Base-by-base conservation (phyloP, 1,284 basidiomycete genomes). In the Rhodotorula mucilaginosa region DNA sequence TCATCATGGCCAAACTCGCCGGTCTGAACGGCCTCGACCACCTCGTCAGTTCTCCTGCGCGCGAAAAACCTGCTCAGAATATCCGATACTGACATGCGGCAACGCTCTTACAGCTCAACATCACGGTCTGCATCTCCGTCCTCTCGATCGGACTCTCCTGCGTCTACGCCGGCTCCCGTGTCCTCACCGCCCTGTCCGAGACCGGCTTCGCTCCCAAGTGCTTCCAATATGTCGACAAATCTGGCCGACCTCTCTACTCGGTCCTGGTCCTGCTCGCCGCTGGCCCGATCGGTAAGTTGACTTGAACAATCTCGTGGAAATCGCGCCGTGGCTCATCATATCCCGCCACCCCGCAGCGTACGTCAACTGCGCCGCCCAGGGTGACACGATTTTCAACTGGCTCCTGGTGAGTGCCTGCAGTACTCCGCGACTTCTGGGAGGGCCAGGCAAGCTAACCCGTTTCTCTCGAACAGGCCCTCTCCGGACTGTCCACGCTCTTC, bases 401-500 rank as follows among this genome's bases (percentile, higher is more conserved):
- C 78, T 63, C 76, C 75, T 63, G 74, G 61, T 31, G 75, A 64
- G 67, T 73, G 31, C 26, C n/a, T n/a, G n/a, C n/a, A n/a, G n/a
- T n/a, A n/a, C n/a, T n/a, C n/a, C n/a, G n/a, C n/a, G n/a, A n/a
- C n/a, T n/a, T n/a, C n/a, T n/a, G n/a, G n/a, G n/a, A 13, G n/a
- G 29, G 13, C 12, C n/a, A 15, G 15, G 15, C 4, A 21, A 23
- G 5, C 58, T 47, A 13, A 44, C 39, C 19, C 7, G 21, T 26
- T 31, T 34, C 13, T 1, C 5, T 1, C 8, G 23, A 21, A 12
- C 23, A 60, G 58, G 83, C 83, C 57, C 78, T 85, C 21, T 83
- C 82, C 47, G 84, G 84, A 79, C 81, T 86, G 5, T 82, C 83
- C 16, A 83, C 83, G 29, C 82, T 86, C 71, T 83, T 85, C 81